phyloP scores from a whole-genome alignment of 2,329 filamentous ascomycete genomes.

The Aureobasidium mangrovei region DNA sequence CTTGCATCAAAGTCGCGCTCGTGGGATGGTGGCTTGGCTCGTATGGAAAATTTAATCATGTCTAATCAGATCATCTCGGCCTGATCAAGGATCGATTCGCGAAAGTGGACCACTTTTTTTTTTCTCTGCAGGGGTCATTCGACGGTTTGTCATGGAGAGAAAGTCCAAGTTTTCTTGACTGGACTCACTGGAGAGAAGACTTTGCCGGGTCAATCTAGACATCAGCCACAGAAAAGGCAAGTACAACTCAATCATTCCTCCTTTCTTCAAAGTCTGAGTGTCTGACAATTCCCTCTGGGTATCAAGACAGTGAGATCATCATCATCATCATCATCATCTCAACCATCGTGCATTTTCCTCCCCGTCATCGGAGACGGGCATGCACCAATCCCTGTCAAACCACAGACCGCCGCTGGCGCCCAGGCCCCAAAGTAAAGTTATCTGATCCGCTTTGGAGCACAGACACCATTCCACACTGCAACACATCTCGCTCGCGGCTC shows the following conservation, averaged over 20 bases:
- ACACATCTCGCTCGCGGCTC: slow-evolving; percentile 1
- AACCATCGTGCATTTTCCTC: too few relatives aligned
- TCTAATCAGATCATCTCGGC: slow-evolving; percentile 12
- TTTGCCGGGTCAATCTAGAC: not conserved
- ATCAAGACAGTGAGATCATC: too few relatives aligned
- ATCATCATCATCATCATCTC: too few relatives aligned
- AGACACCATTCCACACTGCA: not conserved
- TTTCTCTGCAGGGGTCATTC: too few relatives aligned
- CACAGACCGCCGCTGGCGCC: not conserved
- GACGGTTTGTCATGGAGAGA: not conserved
- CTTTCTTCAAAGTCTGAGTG: not conserved
- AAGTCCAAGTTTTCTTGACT: not conserved
- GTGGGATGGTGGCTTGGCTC: not conserved
- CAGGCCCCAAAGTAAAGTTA: slow-evolving; percentile 14
- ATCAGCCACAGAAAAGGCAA: not conserved
- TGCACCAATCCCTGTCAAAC: not conserved
- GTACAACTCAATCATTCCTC: not conserved
- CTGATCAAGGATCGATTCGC: slow-evolving; percentile 9
- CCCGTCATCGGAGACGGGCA: not conserved
- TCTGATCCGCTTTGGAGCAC: slow-evolving; percentile 14
- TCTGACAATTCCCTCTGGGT: too few relatives aligned
- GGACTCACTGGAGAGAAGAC: not conserved
- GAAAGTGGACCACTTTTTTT: not conserved
- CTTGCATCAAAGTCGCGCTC: not conserved
- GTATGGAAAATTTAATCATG: slow-evolving; percentile 10